These are phyloP conservation scores for Serendipita sp. DNA, from an alignment of 768 basidiomycete species.

Conservation along the genomic window DNA sequence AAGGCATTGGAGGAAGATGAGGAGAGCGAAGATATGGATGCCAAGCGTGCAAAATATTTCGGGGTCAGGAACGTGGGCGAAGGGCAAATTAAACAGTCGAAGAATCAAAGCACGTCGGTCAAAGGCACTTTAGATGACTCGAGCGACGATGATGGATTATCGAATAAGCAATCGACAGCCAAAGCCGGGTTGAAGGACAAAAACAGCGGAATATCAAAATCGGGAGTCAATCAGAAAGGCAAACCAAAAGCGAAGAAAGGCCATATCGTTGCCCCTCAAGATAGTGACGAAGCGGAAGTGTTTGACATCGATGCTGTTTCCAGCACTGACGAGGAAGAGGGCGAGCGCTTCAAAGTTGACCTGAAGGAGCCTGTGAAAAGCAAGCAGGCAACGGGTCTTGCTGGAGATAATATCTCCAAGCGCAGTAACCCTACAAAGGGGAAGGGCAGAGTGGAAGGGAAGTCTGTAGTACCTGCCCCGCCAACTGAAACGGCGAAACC, in stretches of 20 bases:
- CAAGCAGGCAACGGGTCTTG: background rate
- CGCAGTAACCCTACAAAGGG: background rate
- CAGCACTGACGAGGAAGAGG: background rate
- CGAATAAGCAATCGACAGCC: background rate
- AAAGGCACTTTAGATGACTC: background rate
- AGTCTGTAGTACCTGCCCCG: background rate
- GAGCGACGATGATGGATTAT: background rate
- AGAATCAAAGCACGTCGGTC: background rate
- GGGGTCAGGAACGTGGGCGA: background rate
- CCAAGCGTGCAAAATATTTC: background rate
- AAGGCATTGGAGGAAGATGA: background rate
- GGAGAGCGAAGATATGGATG: background rate
- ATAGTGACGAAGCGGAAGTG: background rate
- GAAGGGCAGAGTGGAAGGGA: background rate
- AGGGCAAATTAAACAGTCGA: background rate
- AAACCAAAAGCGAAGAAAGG: background rate
- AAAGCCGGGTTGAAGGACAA: background rate
- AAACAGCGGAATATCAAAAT: background rate
- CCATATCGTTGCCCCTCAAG: background rate
- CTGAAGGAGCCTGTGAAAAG: background rate
- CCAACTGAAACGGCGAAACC: background rate
- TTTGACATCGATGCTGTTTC: background rate
- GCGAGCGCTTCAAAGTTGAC: background rate
- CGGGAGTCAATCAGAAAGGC: background rate
- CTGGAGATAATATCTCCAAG: background rate